Conservation (phyloP, 2,329 filamentous ascomycete species). For the Fusarium robinianum region DNA sequence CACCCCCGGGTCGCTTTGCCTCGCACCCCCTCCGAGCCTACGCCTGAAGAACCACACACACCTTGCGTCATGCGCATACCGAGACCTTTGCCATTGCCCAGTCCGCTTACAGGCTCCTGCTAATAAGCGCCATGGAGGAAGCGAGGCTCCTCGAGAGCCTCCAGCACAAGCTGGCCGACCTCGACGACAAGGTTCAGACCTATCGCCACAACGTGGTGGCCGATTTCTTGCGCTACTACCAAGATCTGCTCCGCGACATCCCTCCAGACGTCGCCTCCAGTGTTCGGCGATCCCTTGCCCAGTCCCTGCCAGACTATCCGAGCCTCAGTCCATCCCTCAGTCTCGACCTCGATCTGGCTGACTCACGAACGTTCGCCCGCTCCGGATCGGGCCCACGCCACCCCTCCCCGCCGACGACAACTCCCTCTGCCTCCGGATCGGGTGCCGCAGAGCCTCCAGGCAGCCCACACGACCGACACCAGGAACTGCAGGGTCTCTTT, state of each 20-base stretch:
- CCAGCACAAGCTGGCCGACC: constrained; percentile 57
- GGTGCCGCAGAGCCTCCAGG: constrained; percentile 41
- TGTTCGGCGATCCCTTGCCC: constrained; percentile 53
- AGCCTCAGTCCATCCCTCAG: constrained; percentile 47
- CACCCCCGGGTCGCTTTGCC: constrained; percentile 18
- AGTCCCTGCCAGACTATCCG: constrained; percentile 51
- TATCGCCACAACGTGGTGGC: constrained; percentile 61
- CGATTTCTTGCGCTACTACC: constrained; percentile 61
- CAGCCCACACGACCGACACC: constrained; percentile 59
- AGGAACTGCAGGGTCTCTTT: constrained; percentile 65
- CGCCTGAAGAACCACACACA: constrained; percentile 24
- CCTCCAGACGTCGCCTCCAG: constrained; percentile 51
- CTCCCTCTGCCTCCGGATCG: constrained; percentile 36
- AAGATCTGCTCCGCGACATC: constrained; percentile 53
- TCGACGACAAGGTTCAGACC: constrained; percentile 60
- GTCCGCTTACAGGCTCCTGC: constrained; percentile 38
- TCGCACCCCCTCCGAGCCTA: constrained; percentile 23
- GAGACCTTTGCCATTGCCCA: constrained; percentile 38
- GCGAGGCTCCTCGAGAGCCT: constrained; percentile 56
- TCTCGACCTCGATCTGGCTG: constrained; percentile 42
- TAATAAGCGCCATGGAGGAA: constrained; percentile 48
- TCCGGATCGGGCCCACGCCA: constrained; percentile 41
- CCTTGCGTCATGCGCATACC: constrained; percentile 47
- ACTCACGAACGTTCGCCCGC: constrained; percentile 41
- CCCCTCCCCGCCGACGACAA: constrained; percentile 37